Percentiles rank a stretch among this genome's conserved stretches.
These are phyloP conservation scores for Meyerozyma elateridarum DNA, from an alignment of 1,139 yeast species.

Conservation along the genomic window DNA sequence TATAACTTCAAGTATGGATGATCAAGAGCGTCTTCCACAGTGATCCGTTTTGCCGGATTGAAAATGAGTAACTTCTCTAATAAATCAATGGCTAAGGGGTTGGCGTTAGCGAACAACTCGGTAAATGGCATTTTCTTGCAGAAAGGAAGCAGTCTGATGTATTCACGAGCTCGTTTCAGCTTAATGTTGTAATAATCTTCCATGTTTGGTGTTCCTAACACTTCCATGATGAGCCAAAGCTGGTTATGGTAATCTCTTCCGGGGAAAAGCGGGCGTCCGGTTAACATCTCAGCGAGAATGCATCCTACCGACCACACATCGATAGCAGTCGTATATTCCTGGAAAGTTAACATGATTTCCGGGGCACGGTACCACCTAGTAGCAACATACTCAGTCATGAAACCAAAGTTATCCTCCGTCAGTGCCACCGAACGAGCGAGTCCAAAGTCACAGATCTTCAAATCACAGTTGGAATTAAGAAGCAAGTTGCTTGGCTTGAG, in stretches of 20 bases:
- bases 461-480: slow-evolving; percentile 87
- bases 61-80: slow-evolving; percentile 71
- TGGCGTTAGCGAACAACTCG: slow-evolving; percentile 48
- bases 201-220: slow-evolving; percentile 83
- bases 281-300: slow-evolving; percentile 86
- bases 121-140: slow-evolving; percentile 52
- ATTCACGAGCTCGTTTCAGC: slow-evolving; percentile 81
- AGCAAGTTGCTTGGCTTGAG: slow-evolving; percentile 85
- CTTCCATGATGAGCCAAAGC: slow-evolving; percentile 77
- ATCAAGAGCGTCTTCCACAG: slow-evolving; percentile 72
- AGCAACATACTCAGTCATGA: slow-evolving; percentile 95
- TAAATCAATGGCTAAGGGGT: slow-evolving; percentile 74
- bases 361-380: slow-evolving; percentile 98
- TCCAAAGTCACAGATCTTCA: slow-evolving; percentile 93
- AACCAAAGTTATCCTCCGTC: slow-evolving; percentile 52
- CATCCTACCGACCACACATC: slow-evolving; percentile 98
- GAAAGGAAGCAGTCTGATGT: slow-evolving; percentile 71
- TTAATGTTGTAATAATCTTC: slow-evolving; percentile 79
- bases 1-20: slow-evolving; percentile 80
- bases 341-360: slow-evolving; percentile 91
- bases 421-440: slow-evolving; percentile 58
- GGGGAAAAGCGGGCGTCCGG: slow-evolving; percentile 85
- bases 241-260: slow-evolving; percentile 95
- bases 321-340: slow-evolving; percentile 89
- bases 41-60: slow-evolving; percentile 73